Conservation (phyloP, 2,329 filamentous ascomycete species). For the Stylonectria norvegica region DNA sequence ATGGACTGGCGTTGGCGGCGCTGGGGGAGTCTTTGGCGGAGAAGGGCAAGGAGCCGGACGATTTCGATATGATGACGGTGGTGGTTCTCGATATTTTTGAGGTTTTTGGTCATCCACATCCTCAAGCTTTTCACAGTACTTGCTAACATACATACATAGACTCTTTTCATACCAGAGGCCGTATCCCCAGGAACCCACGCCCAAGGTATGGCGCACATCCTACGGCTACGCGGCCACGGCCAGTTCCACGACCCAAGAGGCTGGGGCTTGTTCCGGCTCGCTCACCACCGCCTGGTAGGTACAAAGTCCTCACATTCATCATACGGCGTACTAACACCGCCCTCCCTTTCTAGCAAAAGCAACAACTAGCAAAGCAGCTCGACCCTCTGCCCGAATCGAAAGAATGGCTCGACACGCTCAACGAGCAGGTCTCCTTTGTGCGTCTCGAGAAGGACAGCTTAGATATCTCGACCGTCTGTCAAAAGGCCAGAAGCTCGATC, state of each 20-base stretch:
- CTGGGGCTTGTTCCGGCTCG: constrained; percentile 39
- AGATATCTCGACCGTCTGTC: constrained; percentile 22
- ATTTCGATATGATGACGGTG: constrained; percentile 39
- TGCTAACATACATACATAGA: constrained; percentile 19
- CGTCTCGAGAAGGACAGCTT: constrained; percentile 17
- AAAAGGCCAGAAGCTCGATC: constrained; percentile 30
- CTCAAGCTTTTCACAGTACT: neutral
- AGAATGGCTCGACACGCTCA: constrained; percentile 30
- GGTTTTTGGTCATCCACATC: constrained; percentile 17
- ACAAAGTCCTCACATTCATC: no score
- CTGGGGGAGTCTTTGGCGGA: constrained; percentile 31
- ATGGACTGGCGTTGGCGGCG: constrained; percentile 34
- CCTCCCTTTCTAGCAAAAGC: constrained; percentile 29
- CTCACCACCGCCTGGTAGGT: constrained; percentile 34
- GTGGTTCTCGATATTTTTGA: constrained; percentile 41
- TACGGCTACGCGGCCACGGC: constrained; percentile 34
- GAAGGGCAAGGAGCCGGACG: constrained; percentile 34
- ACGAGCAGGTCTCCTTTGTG: constrained; percentile 21
- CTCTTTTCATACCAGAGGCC: constrained; percentile 30
- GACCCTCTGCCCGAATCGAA: constrained; percentile 28
- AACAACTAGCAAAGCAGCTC: constrained; percentile 32
- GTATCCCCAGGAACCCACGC: constrained; percentile 30
- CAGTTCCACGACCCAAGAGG: constrained; percentile 35
- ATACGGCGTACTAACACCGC: no score
- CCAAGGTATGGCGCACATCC: constrained; percentile 40